A percentile compares a stretch with the other conserved stretches of the same genome.
These are phyloP conservation scores for Pythium apleroticum DNA, from an alignment of 352 stramenopile species.

Conservation along the genomic window DNA sequence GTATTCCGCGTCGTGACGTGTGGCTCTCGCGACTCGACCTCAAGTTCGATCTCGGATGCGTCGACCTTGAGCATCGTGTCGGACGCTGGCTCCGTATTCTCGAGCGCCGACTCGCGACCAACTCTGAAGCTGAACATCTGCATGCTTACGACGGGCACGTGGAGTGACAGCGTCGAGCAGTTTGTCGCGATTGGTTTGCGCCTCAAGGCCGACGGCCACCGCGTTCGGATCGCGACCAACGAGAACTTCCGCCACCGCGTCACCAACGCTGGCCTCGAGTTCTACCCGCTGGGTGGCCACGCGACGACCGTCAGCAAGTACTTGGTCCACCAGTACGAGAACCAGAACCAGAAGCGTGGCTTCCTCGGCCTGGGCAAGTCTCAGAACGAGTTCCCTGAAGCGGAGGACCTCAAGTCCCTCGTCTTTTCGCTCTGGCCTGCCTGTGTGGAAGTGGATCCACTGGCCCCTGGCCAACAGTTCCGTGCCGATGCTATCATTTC, in stretches of 20 bases:
- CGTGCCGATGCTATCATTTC: slow-evolving; percentile 72
- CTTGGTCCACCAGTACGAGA: slow-evolving; percentile 40
- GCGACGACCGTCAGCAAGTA: slow-evolving; percentile 49
- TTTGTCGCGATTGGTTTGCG: slow-evolving; percentile 73
- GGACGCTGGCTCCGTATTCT: slow-evolving; percentile 6
- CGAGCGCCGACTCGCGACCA: slow-evolving; percentile 10
- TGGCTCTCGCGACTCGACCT: slow-evolving; percentile 5
- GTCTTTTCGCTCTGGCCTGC: slow-evolving; percentile 63
- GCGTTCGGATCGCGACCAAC: slow-evolving; percentile 89
- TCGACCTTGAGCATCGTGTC: not conserved
- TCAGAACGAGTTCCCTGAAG: slow-evolving; percentile 41
- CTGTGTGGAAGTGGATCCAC: slow-evolving; percentile 46
- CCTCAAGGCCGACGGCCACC: slow-evolving; percentile 82
- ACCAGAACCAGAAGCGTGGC: slow-evolving; percentile 36
- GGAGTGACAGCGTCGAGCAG: slow-evolving; percentile 68
- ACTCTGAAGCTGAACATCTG: slow-evolving; percentile 72
- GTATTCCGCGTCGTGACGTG: slow-evolving; percentile 9
- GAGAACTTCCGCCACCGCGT: slow-evolving; percentile 72
- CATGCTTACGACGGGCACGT: slow-evolving; percentile 66
- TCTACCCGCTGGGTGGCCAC: slow-evolving; percentile 63
- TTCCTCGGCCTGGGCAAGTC: slow-evolving; percentile 31
- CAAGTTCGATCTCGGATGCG: not conserved
- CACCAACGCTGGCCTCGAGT: slow-evolving; percentile 53
- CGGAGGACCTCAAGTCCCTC: slow-evolving; percentile 51
- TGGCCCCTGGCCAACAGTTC: slow-evolving; percentile 43